Base-by-base conservation (phyloP, 2,329 filamentous ascomycete genomes). In the Orbilia blumenaviensis region DNA sequence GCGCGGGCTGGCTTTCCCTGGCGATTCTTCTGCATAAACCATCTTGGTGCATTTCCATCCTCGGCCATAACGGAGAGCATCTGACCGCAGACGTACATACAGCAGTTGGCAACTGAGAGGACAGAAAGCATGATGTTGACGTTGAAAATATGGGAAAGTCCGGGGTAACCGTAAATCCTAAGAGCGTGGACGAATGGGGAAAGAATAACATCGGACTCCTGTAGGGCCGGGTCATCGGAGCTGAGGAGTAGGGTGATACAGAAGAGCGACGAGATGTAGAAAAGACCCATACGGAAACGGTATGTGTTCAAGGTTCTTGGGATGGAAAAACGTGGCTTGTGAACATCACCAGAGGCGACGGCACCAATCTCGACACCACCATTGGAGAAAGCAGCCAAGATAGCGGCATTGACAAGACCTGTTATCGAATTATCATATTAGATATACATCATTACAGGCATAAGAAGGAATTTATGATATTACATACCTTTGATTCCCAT, bases 341-440 rank as follows among this genome's bases (percentile, higher is more conserved):
- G 60, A 10, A 71, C 66, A 14, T 77, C 73, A 50, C 73, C 73
- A 32, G 73, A 77, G 32, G 66, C 73, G 25, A 71, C 60, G n/a
- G 66, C 73, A 27, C 66, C 66, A 41, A 77, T 77, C 64, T 77
- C 73, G 18, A 71, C 66, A 69, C 73, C 73, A 56, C 73, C 73
- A 25, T 71, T 69, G 32, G 73, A 77, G 73, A 77, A 71, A n/a
- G 73, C 73, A 36, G 73, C 73, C 60, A 77, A 61, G 41, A 77
- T 54, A 9, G 66, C 58, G 41, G 66, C 73, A 32, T 69, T 69
- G 21, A 69, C 52, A 21, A 77, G 73, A 68, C 71, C 66, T 63
- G 34, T 29, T 29, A 44, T 27, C 32, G 25, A 21, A 29, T 48
- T n/a, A 12, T 4, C 9, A 50, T 29, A 12, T 50, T 50, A 50